Percentiles rank a stretch among this genome's conserved stretches.
Conservation (phyloP, 768 basidiomycete species). For the Agaricus sinodeliciosus region DNA sequence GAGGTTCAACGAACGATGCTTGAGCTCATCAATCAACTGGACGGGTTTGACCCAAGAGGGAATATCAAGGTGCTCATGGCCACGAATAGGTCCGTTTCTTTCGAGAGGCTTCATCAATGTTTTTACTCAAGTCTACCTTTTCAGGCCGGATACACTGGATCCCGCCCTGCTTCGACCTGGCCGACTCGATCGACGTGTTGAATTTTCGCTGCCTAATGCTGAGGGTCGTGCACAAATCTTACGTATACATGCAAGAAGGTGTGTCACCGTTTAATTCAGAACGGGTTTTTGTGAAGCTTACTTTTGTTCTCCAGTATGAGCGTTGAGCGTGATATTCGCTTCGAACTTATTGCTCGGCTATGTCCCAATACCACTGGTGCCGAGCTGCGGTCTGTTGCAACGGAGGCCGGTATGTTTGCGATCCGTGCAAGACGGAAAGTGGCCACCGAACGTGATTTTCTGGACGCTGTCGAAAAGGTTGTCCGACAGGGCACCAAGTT, state of each 20-base stretch:
- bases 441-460: conserved; percentile 93
- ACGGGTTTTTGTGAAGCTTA: neutral
- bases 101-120: neutral
- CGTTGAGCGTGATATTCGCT: conserved; percentile 93
- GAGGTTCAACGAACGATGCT: conserved; percentile 99
- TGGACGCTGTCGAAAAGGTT: conserved; percentile 98
- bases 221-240: conserved; percentile 97
- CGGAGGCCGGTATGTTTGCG: conserved; percentile 99
- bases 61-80: conserved; percentile 99
- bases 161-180: conserved; percentile 95
- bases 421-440: conserved; percentile 96
- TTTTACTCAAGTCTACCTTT: conserved; percentile 3
- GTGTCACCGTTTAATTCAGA: conserved; percentile 11
- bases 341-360: conserved; percentile 92
- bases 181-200: conserved; percentile 93
- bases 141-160: conserved; percentile 94
- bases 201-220: conserved; percentile 90
- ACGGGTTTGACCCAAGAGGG: conserved; percentile 98
- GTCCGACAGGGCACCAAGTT: conserved; percentile 97
- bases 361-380: conserved; percentile 99
- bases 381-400: conserved; percentile 95
- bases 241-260: conserved; percentile 95
- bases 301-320: conserved; percentile 66
- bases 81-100: conserved; percentile 72
- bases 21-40: conserved; percentile 97